These are phyloP conservation scores for Pichia sp. DNA, from an alignment of 1,139 yeast species.

Conservation along the genomic window DNA sequence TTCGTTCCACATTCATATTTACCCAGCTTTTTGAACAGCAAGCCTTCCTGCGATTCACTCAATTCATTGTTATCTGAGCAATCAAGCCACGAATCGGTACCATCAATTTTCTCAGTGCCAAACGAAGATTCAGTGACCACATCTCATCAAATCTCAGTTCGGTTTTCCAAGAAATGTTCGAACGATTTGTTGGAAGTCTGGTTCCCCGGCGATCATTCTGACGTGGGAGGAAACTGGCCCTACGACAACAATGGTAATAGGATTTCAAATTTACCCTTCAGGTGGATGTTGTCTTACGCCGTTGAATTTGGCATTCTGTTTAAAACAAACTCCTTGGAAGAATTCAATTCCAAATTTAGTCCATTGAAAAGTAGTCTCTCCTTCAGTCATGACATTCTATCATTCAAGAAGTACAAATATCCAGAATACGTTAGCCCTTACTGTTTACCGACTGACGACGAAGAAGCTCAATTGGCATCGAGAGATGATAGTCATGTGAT, in stretches of 20 bases:
- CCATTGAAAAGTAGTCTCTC: constrained; percentile 40
- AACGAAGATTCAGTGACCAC: constrained; percentile 12
- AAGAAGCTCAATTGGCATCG: background rate
- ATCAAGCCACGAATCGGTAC: background rate
- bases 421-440: constrained; percentile 9
- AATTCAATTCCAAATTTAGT: constrained; percentile 38
- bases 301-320: constrained; percentile 46
- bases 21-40: constrained; percentile 4
- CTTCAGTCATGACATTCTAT: constrained; percentile 45
- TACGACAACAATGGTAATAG: constrained; percentile 38
- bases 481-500: background rate
- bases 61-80: background rate
- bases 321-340: constrained; percentile 37
- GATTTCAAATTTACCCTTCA: constrained; percentile 43
- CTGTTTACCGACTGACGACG: background rate
- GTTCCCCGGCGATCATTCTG: constrained; percentile 67
- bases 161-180: constrained; percentile 13
- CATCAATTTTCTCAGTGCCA: background rate
- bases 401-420: constrained; percentile 21
- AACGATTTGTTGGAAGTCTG: constrained; percentile 48
- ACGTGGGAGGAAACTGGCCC: constrained; percentile 62
- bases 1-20: constrained; percentile 36
- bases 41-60: background rate
- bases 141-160: constrained; percentile 10
- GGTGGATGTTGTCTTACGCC: constrained; percentile 59